phyloP scores from a whole-genome alignment of 2,329 filamentous ascomycete species.

The Diaporthe citriasiana region DNA sequence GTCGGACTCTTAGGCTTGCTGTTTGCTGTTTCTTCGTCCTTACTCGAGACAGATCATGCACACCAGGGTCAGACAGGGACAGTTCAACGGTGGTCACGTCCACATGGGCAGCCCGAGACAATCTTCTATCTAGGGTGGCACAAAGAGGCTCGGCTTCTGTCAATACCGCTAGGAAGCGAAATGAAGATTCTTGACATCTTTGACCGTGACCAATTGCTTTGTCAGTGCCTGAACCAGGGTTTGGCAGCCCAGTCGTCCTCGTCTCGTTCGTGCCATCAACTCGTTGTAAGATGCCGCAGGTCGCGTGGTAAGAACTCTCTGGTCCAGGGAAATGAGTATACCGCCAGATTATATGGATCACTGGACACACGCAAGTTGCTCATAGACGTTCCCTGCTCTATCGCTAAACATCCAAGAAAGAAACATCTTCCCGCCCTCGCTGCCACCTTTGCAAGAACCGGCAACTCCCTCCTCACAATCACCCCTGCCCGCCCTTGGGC shows the following conservation, averaged over 20 bases:
- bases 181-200: neutral
- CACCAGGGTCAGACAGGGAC: conserved; percentile 24
- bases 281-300: neutral
- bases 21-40: conserved; percentile 11
- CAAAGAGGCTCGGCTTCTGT: neutral
- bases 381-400: conserved; percentile 1
- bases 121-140: neutral
- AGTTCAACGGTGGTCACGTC: conserved; percentile 9
- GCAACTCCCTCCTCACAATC: neutral
- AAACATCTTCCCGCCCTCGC: conserved; percentile 51
- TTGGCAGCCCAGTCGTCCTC: neutral
- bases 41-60: conserved; percentile 7
- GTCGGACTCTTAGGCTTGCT: neutral
- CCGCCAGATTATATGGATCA: neutral
- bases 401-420: neutral
- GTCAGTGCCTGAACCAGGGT: neutral
- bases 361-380: neutral
- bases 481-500: conserved; percentile 16
- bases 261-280: neutral
- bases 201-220: neutral
- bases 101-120: conserved; percentile 33
- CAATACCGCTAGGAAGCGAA: conserved; percentile 19
- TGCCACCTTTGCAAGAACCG: neutral
- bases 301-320: neutral
- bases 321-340: neutral